Conservation (phyloP, 2,329 filamentous ascomycete species). For the Pseudogymnoascus sp. region DNA sequence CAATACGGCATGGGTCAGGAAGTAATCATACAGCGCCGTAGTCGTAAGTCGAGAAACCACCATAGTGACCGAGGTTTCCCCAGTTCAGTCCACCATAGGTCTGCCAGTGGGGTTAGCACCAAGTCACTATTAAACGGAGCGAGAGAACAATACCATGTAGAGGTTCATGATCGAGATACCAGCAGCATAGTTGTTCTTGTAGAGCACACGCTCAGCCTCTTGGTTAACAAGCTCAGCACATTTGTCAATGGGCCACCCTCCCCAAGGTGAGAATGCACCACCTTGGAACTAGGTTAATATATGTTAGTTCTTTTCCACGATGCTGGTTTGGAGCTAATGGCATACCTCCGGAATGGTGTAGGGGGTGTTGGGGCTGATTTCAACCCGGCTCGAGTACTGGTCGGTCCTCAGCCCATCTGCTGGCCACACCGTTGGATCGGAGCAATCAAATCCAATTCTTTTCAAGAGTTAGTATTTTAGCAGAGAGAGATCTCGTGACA, state of each 20-base stretch:
- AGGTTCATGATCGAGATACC: conserved; percentile 62
- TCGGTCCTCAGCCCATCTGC: conserved; percentile 38
- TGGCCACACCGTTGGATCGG: conserved; percentile 49
- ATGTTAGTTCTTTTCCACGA: neutral
- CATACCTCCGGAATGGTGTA: conserved; percentile 47
- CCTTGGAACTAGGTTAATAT: conserved; percentile 57
- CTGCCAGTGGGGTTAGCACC: conserved; percentile 37
- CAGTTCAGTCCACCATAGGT: conserved; percentile 72
- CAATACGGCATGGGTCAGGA: neutral
- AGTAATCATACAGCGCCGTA: conserved; percentile 39
- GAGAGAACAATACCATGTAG: conserved; percentile 55
- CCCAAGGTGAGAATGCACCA: conserved; percentile 69
- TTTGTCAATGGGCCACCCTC: conserved; percentile 45
- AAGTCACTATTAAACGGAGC: neutral
- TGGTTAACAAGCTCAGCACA: conserved; percentile 59
- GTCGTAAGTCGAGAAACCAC: conserved; percentile 51
- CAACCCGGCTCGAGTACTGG: conserved; percentile 47
- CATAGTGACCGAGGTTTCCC: conserved; percentile 67
- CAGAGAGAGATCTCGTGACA: conserved; percentile 33
- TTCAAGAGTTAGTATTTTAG: neutral
- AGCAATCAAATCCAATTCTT: conserved; percentile 39
- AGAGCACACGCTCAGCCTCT: conserved; percentile 67
- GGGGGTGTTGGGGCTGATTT: conserved; percentile 57
- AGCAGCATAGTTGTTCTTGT: conserved; percentile 64
- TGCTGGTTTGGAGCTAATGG: neutral